A percentile compares a stretch with the other conserved stretches of the same genome.
These are phyloP conservation scores for Pouteria glomerata DNA, from an alignment of 148 eudicot species.

Conservation along the genomic window DNA sequence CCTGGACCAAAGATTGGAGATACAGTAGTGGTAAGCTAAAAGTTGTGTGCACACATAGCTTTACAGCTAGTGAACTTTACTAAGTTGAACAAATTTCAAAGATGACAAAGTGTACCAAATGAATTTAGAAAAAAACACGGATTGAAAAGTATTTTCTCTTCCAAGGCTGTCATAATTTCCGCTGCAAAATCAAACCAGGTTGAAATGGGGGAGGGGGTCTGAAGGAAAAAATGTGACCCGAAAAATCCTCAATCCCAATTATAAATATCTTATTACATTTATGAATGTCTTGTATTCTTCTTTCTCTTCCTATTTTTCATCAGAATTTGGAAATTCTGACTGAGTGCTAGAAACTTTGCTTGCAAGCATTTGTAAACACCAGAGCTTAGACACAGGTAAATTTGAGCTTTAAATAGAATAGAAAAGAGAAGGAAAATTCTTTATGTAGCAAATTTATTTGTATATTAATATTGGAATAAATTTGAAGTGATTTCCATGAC, in stretches of 20 bases:
- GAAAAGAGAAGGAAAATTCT: not conserved
- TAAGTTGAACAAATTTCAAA: slow-evolving; percentile 1
- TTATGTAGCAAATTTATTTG: not conserved
- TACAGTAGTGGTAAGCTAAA: slow-evolving; percentile 69
- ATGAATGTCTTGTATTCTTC: not conserved
- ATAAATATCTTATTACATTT: not conserved
- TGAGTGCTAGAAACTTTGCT: not conserved
- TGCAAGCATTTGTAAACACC: not conserved
- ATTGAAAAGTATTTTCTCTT: slow-evolving; percentile 1
- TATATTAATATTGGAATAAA: not conserved
- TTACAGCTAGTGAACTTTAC: not conserved
- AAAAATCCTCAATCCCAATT: not conserved
- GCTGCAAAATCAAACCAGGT: not conserved
- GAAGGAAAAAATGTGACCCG: not conserved
- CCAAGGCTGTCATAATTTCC: not conserved
- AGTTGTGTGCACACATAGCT: not conserved
- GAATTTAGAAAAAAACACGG: not conserved
- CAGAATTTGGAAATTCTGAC: not conserved
- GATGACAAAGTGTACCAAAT: not conserved
- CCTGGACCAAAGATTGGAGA: slow-evolving; percentile 75
- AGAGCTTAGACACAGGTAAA: not conserved
- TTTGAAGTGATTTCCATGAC: not conserved
- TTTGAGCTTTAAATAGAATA: not conserved
- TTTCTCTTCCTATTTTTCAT: not conserved
- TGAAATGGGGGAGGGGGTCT: not conserved